Base-by-base conservation (phyloP, 768 basidiomycete genomes). In the Phanerochaete carnosa region DNA sequence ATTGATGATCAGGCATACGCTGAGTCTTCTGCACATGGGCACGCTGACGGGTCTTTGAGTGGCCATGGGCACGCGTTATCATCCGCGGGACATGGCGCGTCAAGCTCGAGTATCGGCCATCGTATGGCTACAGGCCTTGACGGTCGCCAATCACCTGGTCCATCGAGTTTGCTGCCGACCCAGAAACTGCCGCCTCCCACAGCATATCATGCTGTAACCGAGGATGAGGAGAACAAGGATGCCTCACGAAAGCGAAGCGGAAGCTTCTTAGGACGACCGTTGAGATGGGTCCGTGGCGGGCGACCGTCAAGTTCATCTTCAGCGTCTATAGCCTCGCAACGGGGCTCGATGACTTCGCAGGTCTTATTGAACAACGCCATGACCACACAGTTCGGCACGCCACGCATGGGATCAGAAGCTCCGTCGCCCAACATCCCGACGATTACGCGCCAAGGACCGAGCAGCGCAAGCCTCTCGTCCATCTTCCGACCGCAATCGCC, bases 141-240 rank as follows among this genome's bases (percentile, higher is more conserved):
- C 39, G 39, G 39, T 9, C 39, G 39, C 6, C 6, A 7, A 43
- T 43, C 39, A 5, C 56, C 63, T 16, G 57, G 25, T 12, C 66
- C 57, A 2, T 65, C 65, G 4, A 68, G 67, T 26, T 55, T 68
- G 30, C 62, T 68, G 4, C 67, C 67, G 5, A 68, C 67, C 5
- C 61, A 64, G 47, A 55, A 2, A 43, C 23, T 12, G 19, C 45
- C 47, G 13, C 47, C 39, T 4, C 39, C 47, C 3, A 49, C 47
- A 29, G 47, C 47, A 19, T 49, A 49, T 19, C 47, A 45, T 13
- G 55, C 56, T 16, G 39, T 25, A 7, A 62, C 56, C 8, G 62
- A 62, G 7, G 65, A 65, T 8, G 62, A 63, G n/a, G 51, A 51
- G 25, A 55, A 32, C 45, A 45, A 33, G 25, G 7, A 37, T n/a